Evolutionary conservation across 768 basidiomycete species (phyloP).

Genomic region (Suillus sp.): DNA sequence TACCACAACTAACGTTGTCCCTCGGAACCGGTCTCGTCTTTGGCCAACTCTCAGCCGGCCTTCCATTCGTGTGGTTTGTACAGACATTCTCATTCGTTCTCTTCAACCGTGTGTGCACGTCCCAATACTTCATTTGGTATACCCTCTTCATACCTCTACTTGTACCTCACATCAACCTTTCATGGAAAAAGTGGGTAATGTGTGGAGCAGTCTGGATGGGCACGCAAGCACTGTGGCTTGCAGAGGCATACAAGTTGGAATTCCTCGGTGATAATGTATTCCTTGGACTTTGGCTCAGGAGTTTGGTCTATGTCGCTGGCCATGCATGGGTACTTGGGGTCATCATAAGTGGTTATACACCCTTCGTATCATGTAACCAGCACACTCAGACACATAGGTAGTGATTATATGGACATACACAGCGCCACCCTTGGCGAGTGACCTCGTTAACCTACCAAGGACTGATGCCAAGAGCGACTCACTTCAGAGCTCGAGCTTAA

Average conservation of each 20-base stretch:
- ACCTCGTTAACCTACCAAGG: conserved; percentile 13
- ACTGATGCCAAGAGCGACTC: conserved; percentile 33
- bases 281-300: conserved; percentile 73
- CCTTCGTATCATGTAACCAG: neutral
- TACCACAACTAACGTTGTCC: conserved; percentile 78
- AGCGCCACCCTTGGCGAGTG: conserved; percentile 61
- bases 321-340: conserved; percentile 80
- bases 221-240: conserved; percentile 86
- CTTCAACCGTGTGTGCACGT: conserved; percentile 99
- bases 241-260: conserved; percentile 89
- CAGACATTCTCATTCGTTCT: conserved; percentile 92
- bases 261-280: conserved; percentile 80
- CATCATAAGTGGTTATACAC: conserved; percentile 54
- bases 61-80: conserved; percentile 86
- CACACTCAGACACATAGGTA: neutral
- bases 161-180: conserved; percentile 63
- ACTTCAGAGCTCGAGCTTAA: conserved; percentile 75
- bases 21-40: conserved; percentile 75
- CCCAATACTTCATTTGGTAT: conserved; percentile 98
- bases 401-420: conserved; percentile 71
- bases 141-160: conserved; percentile 84
- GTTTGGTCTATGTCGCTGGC: conserved; percentile 71
- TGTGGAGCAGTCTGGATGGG: conserved; percentile 68
- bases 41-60: conserved; percentile 54
- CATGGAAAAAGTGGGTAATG: conserved; percentile 40